Conservation (phyloP, 768 basidiomycete genomes). For the Kwoniella sp. region DNA sequence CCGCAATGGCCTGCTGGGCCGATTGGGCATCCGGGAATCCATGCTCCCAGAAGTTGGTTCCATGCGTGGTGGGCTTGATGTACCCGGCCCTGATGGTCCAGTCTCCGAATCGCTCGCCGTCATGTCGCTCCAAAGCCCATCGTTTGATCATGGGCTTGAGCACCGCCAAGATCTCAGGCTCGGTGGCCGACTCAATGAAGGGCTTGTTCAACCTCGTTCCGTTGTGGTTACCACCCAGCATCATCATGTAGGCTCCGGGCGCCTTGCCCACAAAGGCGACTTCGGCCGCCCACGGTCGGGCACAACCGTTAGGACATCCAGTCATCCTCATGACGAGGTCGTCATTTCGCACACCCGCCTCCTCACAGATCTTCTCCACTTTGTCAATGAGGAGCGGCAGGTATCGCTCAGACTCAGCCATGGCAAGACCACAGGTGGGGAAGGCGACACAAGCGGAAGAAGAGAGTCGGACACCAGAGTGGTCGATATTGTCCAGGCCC, state of each 20-base stretch:
- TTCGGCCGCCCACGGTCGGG: constrained; percentile 90
- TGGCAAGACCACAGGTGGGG: constrained; percentile 79
- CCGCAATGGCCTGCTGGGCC: constrained; percentile 11
- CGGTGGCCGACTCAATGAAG: constrained; percentile 71
- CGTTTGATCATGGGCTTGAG: constrained; percentile 88
- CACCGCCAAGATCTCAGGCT: constrained; percentile 85
- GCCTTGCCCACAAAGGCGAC: constrained; percentile 96
- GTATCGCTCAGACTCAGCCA: constrained; percentile 82
- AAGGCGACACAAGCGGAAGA: constrained; percentile 96
- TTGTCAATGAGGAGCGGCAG: constrained; percentile 85
- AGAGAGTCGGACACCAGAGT: constrained; percentile 73
- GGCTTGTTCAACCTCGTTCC: constrained; percentile 96
- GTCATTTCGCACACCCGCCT: constrained; percentile 86
- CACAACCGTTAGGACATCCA: constrained; percentile 67
- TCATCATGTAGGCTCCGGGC: constrained; percentile 84
- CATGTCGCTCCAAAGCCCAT: constrained; percentile 78
- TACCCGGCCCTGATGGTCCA: constrained; percentile 89
- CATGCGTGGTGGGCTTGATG: constrained; percentile 76
- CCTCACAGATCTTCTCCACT: constrained; percentile 90
- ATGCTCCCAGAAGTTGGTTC: constrained; percentile 79
- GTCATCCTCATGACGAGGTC: constrained; percentile 99
- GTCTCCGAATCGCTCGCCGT: constrained; percentile 92
- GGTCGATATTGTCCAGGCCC: constrained; percentile 80
- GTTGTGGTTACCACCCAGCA: constrained; percentile 90
- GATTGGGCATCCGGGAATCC: constrained; percentile 32